These are phyloP conservation scores for Globisporangium yorkense DNA, from an alignment of 352 stramenopile genomes.

Conservation along the genomic window DNA sequence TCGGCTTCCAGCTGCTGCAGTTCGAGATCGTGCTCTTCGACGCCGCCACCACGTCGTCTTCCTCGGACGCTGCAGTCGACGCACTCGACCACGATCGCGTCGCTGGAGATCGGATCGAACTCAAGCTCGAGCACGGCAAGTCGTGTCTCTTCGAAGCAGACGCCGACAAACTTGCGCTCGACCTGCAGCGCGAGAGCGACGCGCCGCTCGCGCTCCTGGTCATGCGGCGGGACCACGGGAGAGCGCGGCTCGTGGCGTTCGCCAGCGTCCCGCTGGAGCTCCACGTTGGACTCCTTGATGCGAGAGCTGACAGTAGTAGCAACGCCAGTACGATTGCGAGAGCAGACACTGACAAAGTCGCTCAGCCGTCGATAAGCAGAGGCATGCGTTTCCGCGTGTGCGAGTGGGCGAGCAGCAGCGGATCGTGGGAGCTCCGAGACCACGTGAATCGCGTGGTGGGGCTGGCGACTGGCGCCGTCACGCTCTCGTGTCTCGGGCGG, in stretches of 20 bases:
- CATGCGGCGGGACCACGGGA: constrained; percentile 24
- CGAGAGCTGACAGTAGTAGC: not conserved
- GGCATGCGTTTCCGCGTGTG: constrained; percentile 23
- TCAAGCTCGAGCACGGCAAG: constrained; percentile 27
- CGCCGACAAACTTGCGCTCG: constrained; percentile 15
- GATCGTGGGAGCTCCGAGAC: constrained; percentile 29
- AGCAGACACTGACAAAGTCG: not conserved
- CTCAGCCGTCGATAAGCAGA: not conserved
- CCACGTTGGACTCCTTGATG: constrained; percentile 16
- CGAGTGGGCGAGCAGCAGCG: constrained; percentile 35
- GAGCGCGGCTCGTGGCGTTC: constrained; percentile 30
- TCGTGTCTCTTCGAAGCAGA: constrained; percentile 46
- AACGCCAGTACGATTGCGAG: not conserved
- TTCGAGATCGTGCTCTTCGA: constrained; percentile 52
- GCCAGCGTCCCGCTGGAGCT: constrained; percentile 24
- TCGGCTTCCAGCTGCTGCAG: constrained; percentile 45
- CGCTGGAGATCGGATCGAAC: constrained; percentile 3
- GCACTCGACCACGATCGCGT: not conserved
- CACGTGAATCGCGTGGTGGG: constrained; percentile 19
- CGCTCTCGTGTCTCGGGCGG: constrained; percentile 41
- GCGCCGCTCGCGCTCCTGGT: constrained; percentile 28
- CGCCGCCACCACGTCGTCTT: not conserved
- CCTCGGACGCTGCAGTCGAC: not conserved
- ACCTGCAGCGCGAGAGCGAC: constrained; percentile 22
- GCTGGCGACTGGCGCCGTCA: constrained; percentile 20